These are phyloP conservation scores for Dictyostelium citrinum DNA, from an alignment of 78 protist genomes.

Conservation along the genomic window DNA sequence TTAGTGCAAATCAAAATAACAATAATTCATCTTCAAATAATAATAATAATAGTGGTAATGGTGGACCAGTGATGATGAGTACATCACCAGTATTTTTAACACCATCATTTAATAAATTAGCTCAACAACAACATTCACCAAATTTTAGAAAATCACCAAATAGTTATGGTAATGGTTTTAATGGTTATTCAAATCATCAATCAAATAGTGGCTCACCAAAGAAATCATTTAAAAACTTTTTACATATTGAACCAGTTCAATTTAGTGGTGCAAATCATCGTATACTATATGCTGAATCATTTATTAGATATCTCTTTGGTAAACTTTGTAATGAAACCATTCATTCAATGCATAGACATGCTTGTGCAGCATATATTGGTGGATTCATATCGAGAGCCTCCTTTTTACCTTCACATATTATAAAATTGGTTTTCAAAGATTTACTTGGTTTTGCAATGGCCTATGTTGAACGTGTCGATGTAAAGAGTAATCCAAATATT, in stretches of 20 bases:
- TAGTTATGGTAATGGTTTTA: background rate
- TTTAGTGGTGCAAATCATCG: background rate
- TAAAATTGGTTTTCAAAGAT: constrained; percentile 30
- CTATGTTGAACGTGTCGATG: constrained; percentile 42
- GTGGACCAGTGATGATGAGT: background rate
- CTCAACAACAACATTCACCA: background rate
- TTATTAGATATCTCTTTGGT: constrained; percentile 50
- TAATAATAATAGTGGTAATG: no score
- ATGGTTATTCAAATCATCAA: background rate
- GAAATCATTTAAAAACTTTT: background rate
- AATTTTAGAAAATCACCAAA: background rate
- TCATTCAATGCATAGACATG: constrained; percentile 34
- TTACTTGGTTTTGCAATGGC: constrained; percentile 18
- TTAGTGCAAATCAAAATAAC: background rate
- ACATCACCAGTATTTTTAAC: constrained; percentile 20
- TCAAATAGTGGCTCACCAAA: background rate
- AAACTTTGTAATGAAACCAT: constrained; percentile 30
- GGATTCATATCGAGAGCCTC: constrained; percentile 46
- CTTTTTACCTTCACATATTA: constrained; percentile 21
- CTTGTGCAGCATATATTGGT: constrained; percentile 69
- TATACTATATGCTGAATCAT: constrained; percentile 49
- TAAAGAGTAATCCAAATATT: background rate
- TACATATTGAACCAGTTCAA: constrained; percentile 42
- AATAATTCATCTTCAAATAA: background rate
- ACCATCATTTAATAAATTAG: constrained; percentile 21